phyloP scores from a whole-genome alignment of 179 eudicot species.

The Drosera spatulata region DNA sequence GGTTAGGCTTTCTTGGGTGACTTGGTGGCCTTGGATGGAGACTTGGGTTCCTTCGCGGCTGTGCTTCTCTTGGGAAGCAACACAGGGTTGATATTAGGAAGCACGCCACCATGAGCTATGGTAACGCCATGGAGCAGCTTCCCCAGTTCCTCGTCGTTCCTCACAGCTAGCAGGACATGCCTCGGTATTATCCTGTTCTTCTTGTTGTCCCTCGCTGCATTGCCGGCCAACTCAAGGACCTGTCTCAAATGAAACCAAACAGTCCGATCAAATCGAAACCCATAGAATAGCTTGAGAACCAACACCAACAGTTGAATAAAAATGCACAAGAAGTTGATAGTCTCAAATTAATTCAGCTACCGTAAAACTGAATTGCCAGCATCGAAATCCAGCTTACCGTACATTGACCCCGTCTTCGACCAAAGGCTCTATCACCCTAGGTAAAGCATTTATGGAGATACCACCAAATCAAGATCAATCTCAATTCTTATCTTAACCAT shows the following conservation, averaged over 20 bases:
- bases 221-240: constrained; percentile 14
- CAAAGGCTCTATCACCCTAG: too few species aligned
- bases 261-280: too few species aligned
- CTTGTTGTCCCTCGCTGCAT: constrained; percentile 15
- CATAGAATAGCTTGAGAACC: too few species aligned
- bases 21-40: constrained; percentile 10
- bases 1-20: constrained; percentile 7
- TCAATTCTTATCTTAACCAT: too few species aligned
- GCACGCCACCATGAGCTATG: constrained; percentile 15
- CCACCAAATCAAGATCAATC: too few species aligned
- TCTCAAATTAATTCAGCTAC: too few species aligned
- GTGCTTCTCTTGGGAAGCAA: constrained; percentile 7
- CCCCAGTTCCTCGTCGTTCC: constrained; percentile 15
- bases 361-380: too few species aligned
- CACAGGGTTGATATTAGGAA: constrained; percentile 13
- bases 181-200: constrained; percentile 12
- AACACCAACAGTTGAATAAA: too few species aligned
- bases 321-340: too few species aligned
- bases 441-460: too few species aligned
- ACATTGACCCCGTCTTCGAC: too few species aligned
- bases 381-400: too few species aligned
- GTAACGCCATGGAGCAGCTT: constrained; percentile 8
- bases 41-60: constrained; percentile 6
- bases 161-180: constrained; percentile 10
- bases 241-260: not conserved